Base-by-base conservation (phyloP, 208 protist species). In the Crithidia bombi region DNA sequence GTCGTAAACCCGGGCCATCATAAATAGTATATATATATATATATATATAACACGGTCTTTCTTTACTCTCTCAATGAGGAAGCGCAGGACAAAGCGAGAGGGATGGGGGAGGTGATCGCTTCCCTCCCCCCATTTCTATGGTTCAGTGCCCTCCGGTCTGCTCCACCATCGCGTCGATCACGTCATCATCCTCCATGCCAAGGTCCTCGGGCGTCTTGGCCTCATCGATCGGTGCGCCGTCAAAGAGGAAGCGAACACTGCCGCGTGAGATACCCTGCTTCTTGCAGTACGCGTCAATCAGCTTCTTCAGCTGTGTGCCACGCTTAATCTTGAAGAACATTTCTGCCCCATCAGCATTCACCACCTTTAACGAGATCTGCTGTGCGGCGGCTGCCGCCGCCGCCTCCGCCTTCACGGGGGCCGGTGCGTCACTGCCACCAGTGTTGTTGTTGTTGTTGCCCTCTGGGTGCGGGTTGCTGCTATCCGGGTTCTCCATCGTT, bases 241-340 rank as follows among this genome's bases (percentile, higher is more conserved):
- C 98, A 73, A 97, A 98, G n/a, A 98, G 72, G 71, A 99, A 99
- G 57, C 98, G 91, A 25, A 98, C 91, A 63, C 86, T 90, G 23
- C 81, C 82, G 28, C 83, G 81, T 2, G 79, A 78, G 21, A 98
- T 93, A 66, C 89, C 94, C 71, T 98, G 95, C 77, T 98, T 96
- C 79, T 98, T 97, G 83, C 97, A 98, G 81, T 98, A 99, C 14
- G 97, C 96, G 57, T 99, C 97, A 79, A 98, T 98, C 28, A 99
- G 73, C 81, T 99, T 99, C 38, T 92, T 90, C 44, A 99, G 78
- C 67, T 89, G 91, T 14, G 97, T 99, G 14, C 79, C 82, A n/a
- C 81, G 79, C 72, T 98, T 98, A 47, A 99, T 98, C 62, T 97
- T 97, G 78, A 99, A 99, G 77, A 97, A 98, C 69, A 99, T 97